Conservation (phyloP, 1,284 basidiomycete genomes). For the Ustilago crameri region DNA sequence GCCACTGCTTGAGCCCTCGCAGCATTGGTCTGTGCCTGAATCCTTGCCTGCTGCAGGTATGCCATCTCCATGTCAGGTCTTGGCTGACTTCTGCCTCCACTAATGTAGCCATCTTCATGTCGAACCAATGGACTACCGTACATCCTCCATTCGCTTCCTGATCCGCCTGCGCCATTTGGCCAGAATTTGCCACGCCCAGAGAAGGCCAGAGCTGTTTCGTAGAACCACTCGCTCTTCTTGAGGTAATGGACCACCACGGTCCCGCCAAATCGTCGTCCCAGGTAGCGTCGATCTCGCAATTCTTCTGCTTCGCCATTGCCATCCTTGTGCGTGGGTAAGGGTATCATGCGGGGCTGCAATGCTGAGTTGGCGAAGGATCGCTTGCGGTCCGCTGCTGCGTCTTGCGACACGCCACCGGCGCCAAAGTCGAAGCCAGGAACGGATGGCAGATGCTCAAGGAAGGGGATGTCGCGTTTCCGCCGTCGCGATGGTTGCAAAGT, state of each 20-base stretch:
- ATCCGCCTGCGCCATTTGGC: constrained; percentile 60
- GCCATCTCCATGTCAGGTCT: constrained; percentile 53
- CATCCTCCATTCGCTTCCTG: constrained; percentile 60
- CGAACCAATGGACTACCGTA: constrained; percentile 58
- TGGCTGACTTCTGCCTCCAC: constrained; percentile 51
- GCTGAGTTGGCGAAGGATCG: constrained; percentile 37
- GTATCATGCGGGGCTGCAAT: constrained; percentile 47
- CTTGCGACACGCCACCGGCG: constrained; percentile 38
- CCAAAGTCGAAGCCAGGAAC: constrained; percentile 51
- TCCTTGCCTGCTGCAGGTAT: constrained; percentile 44
- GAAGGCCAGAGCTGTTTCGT: constrained; percentile 89
- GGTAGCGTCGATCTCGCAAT: constrained; percentile 73
- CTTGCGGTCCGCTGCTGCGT: constrained; percentile 36
- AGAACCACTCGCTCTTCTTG: constrained; percentile 95
- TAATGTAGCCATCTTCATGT: constrained; percentile 52
- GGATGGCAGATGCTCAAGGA: constrained; percentile 70
- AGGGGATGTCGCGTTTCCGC: constrained; percentile 36
- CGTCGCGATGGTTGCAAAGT: constrained; percentile 5
- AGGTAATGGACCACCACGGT: constrained; percentile 96
- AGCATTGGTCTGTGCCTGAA: constrained; percentile 48
- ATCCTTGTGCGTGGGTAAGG: constrained; percentile 53
- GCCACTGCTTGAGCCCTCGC: constrained; percentile 37
- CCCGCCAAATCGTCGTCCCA: constrained; percentile 74
- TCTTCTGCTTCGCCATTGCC: constrained; percentile 53
- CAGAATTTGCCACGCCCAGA: constrained; percentile 78